Percentiles rank a stretch among this genome's conserved stretches.
phyloP scores from a whole-genome alignment of 1,139 yeast genomes.

The Debaryomyces robertsiae region DNA sequence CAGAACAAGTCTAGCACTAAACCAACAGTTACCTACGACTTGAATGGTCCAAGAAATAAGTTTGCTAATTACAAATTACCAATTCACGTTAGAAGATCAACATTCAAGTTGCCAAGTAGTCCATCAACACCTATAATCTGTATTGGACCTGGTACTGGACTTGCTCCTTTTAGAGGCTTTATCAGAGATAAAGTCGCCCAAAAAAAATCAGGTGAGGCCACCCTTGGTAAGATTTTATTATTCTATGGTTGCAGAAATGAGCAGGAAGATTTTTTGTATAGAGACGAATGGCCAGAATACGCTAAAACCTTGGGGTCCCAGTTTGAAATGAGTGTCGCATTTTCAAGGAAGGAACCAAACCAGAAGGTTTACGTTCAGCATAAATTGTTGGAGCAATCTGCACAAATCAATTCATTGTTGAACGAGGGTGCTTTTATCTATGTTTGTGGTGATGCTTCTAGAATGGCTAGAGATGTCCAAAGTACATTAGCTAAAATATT shows the following conservation, averaged over 20 bases:
- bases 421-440: slow-evolving; percentile 82
- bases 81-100: slow-evolving; percentile 90
- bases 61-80: slow-evolving; percentile 68
- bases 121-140: slow-evolving; percentile 82
- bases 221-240: slow-evolving; percentile 71
- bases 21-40: slow-evolving; percentile 63
- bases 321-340: slow-evolving; percentile 79
- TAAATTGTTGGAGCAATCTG: slow-evolving; percentile 60
- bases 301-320: slow-evolving; percentile 62
- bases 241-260: slow-evolving; percentile 86
- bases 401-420: slow-evolving; percentile 58
- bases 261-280: slow-evolving; percentile 76
- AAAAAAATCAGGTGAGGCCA: slow-evolving; percentile 48
- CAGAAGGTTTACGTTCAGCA: slow-evolving; percentile 90
- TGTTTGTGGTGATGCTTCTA: slow-evolving; percentile 96
- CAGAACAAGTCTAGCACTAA: slow-evolving; percentile 52
- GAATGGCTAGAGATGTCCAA: slow-evolving; percentile 97
- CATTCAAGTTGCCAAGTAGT: slow-evolving; percentile 91
- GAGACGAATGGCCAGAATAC: slow-evolving; percentile 83
- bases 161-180: slow-evolving; percentile 96
- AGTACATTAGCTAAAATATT: slow-evolving; percentile 66
- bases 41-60: slow-evolving; percentile 77
- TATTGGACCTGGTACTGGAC: slow-evolving; percentile 99
- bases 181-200: slow-evolving; percentile 71
- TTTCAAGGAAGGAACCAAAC: slow-evolving; percentile 68